phyloP scores from a whole-genome alignment of 306 rosid species.

The Vigna unguiculata region DNA sequence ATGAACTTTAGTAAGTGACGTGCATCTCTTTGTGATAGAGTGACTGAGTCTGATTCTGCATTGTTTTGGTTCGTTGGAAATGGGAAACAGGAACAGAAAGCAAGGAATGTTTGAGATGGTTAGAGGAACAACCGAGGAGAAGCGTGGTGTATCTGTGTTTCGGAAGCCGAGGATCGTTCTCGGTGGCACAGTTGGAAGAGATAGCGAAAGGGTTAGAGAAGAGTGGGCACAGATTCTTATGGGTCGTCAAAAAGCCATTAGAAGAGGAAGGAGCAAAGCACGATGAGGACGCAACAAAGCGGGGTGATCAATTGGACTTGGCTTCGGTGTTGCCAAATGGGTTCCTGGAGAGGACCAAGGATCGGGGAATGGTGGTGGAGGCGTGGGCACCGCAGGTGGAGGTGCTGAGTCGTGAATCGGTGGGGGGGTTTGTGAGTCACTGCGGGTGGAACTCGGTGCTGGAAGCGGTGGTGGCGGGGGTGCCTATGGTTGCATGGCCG shows the following conservation, averaged over 20 bases:
- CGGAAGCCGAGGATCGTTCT: constrained; percentile 50
- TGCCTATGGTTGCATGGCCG: constrained; percentile 55
- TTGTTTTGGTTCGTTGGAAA: not conserved
- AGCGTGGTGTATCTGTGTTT: constrained; percentile 50
- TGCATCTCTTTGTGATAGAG: too few species aligned
- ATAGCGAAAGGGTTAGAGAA: constrained; percentile 48
- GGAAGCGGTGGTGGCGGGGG: constrained; percentile 51
- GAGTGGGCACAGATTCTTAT: constrained; percentile 45
- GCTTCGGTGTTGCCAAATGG: constrained; percentile 36
- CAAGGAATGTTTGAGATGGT: constrained; percentile 42
- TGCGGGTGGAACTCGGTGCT: too few species aligned
- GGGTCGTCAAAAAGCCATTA: constrained; percentile 42
- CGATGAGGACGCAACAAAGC: not conserved
- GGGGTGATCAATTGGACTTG: constrained; percentile 12
- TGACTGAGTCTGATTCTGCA: too few species aligned
- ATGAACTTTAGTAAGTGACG: too few species aligned
- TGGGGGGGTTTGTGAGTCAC: constrained; percentile 47
- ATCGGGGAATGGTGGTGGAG: constrained; percentile 38
- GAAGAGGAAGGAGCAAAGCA: constrained; percentile 8
- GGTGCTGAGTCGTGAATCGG: constrained; percentile 38
- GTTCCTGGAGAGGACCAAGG: constrained; percentile 44
- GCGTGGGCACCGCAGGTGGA: constrained; percentile 52
- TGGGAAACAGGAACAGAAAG: not conserved
- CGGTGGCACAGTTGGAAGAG: constrained; percentile 37
- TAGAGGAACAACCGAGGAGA: constrained; percentile 42